Base-by-base conservation (phyloP, 805 yeast species). In the Zygoascus biomembranicola region DNA sequence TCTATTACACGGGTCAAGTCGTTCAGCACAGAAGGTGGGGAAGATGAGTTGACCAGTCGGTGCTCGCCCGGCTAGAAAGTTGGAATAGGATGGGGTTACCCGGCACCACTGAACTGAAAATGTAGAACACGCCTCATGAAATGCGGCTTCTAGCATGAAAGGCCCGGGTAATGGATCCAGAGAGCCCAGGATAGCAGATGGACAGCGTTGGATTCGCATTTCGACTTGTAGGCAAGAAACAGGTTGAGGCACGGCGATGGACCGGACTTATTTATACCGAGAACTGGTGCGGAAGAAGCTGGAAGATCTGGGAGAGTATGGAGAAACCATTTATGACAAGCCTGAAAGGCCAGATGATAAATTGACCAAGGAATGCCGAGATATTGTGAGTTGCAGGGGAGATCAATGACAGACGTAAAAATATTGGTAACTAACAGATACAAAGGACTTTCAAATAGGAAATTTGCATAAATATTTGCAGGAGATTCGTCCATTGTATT, bases 401-500 rank as follows among this genome's bases (percentile, higher is more conserved):
- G n/a, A 23, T 23, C 28, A 23, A 23, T 10, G 8, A 26, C 43
- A 20, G 6, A n/a, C 2, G 32, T 43, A 19, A 9, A 14, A 18
- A 14, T 32, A 16, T 19, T 47, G 50, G 31, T 46, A 16, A 5
- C 52, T 31, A 49, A 41, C 44, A n/a, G 10, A 23, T 4, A 3
- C 3, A 20, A 10, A 56, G 59, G 49, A 54, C 46, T 32, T n/a
- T 1, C 31, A 57, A 10, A 50, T 64, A 14, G 43, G 46, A 6
- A 59, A 59, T n/a, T 59, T 66, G 39, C 50, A 52, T 14, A 47
- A 39, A 14, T 59, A 59, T 51, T 55, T 69, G 39, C 46, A 42
- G 10, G 52, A 52, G n/a, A 50, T 68, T 20, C 54, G 69, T n/a
- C 64, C 67, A 2, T 53, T 63, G 32, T 69, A 69, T 52, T 58